Conservation (phyloP, 2,329 filamentous ascomycete genomes). For the Colletotrichum incanum region DNA sequence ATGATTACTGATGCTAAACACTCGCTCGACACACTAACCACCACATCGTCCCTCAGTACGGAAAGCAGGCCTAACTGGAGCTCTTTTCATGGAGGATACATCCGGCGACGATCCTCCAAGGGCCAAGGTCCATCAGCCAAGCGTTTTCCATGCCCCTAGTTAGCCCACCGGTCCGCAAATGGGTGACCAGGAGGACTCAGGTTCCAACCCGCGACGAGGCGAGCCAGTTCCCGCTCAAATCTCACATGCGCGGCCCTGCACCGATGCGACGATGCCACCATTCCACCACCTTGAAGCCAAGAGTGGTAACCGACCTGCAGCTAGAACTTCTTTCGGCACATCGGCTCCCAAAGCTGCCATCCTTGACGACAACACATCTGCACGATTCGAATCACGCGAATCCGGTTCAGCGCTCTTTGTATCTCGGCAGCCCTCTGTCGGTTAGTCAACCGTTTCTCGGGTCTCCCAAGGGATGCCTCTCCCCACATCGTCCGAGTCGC, state of each 20-base stretch:
- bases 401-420: neutral
- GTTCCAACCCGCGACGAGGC: neutral
- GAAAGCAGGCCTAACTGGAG: neutral
- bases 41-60: neutral
- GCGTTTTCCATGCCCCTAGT: neutral
- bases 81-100: neutral
- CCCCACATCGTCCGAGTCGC: slow-evolving; percentile 11
- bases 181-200: neutral
- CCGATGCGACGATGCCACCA: slow-evolving; percentile 11
- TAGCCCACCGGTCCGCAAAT: slow-evolving; percentile 6
- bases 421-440: neutral
- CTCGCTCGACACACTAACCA: neutral
- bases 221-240: slow-evolving; percentile 3
- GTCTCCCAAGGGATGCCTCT: neutral
- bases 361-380: slow-evolving; percentile 1
- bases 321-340: slow-evolving; percentile 18
- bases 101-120: slow-evolving; percentile 1
- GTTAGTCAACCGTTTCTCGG: neutral
- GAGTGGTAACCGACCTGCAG: slow-evolving; percentile 25
- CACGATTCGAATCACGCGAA: neutral
- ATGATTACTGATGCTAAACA: neutral
- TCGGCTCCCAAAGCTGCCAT: slow-evolving; percentile 4
- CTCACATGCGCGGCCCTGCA: slow-evolving; percentile 27
- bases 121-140: slow-evolving; percentile 4
- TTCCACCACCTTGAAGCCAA: neutral